Evolutionary conservation across 306 rosid genomes (phyloP).

Genomic region (Senna siamea): DNA sequence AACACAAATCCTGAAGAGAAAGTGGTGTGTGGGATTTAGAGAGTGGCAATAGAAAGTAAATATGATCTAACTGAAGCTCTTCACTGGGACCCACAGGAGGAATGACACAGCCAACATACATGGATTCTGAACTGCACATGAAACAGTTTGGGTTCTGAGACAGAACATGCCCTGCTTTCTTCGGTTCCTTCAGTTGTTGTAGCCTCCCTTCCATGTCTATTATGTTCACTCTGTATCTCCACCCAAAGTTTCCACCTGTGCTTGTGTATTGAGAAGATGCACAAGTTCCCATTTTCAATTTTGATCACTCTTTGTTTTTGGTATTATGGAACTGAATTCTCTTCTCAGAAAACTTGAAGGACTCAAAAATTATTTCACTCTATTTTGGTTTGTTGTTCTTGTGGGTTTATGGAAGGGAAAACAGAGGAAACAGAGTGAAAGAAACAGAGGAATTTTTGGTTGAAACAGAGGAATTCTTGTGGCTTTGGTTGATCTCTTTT

Average conservation of each 20-base stretch:
- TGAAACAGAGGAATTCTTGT: background rate
- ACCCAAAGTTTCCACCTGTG: constrained; percentile 32
- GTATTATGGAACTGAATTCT: no score
- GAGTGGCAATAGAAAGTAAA: constrained; percentile 62
- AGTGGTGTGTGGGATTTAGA: constrained; percentile 44
- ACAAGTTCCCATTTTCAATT: constrained; percentile 57
- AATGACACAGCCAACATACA: constrained; percentile 48
- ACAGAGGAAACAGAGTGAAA: constrained; percentile 3
- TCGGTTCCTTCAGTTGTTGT: constrained; percentile 54
- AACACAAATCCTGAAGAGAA: constrained; percentile 57
- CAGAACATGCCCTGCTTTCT: constrained; percentile 54
- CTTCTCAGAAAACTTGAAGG: no score
- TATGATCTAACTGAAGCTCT: constrained; percentile 60
- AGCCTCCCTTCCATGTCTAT: constrained; percentile 58
- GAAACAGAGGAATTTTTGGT: no score
- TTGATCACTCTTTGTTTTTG: background rate
- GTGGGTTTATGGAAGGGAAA: background rate
- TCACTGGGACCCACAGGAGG: constrained; percentile 38
- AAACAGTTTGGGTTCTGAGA: constrained; percentile 61
- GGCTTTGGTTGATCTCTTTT: no score
- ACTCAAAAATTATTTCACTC: background rate
- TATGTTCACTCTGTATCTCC: constrained; percentile 46
- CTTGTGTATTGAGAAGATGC: constrained; percentile 47
- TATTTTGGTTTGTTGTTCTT: background rate
- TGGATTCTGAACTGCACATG: constrained; percentile 60